Evolutionary conservation across 192 early-diverging fungal species (phyloP).

Genomic region (Coemansia sp.): DNA sequence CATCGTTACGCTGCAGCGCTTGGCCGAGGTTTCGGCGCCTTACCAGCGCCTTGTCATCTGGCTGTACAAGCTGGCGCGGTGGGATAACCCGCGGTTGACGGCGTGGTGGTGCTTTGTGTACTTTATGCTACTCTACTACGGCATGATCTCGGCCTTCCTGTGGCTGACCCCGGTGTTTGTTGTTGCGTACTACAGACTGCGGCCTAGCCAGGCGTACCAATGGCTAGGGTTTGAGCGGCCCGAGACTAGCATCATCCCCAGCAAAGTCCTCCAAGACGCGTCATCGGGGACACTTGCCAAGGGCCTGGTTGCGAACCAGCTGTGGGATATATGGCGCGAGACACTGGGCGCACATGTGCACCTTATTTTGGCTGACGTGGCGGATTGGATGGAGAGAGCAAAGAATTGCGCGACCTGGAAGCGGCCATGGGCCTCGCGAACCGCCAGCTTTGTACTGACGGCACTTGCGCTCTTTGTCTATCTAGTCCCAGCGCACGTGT

Average conservation of each 20-base stretch:
- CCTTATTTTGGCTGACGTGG: conserved; percentile 42
- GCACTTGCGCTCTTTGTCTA: conserved; percentile 31
- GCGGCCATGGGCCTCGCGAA: conserved; percentile 53
- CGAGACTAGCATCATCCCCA: conserved; percentile 50
- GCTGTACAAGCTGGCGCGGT: conserved; percentile 51
- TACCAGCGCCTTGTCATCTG: conserved; percentile 52
- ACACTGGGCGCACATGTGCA: conserved; percentile 49
- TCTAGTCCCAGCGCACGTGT: conserved; percentile 28
- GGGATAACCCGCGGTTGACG: conserved; percentile 47
- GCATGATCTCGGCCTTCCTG: conserved; percentile 32
- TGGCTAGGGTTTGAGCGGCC: conserved; percentile 52
- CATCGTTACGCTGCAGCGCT: conserved; percentile 44
- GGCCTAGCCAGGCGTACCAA: conserved; percentile 48
- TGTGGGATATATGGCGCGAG: conserved; percentile 54
- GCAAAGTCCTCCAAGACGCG: conserved; percentile 44
- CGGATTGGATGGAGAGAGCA: conserved; percentile 54
- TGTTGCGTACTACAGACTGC: conserved; percentile 47
- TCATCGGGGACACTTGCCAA: conserved; percentile 48
- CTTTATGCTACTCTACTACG: conserved; percentile 43
- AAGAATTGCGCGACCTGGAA: conserved; percentile 54
- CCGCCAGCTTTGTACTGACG: conserved; percentile 23
- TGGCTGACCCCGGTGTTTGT: conserved; percentile 51
- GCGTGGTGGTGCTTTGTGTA: conserved; percentile 50
- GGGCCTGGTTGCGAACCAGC: conserved; percentile 38
- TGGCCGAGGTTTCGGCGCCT: conserved; percentile 51